Conservation (phyloP, 768 basidiomycete genomes). For the Tricholoma hemisulphureum region DNA sequence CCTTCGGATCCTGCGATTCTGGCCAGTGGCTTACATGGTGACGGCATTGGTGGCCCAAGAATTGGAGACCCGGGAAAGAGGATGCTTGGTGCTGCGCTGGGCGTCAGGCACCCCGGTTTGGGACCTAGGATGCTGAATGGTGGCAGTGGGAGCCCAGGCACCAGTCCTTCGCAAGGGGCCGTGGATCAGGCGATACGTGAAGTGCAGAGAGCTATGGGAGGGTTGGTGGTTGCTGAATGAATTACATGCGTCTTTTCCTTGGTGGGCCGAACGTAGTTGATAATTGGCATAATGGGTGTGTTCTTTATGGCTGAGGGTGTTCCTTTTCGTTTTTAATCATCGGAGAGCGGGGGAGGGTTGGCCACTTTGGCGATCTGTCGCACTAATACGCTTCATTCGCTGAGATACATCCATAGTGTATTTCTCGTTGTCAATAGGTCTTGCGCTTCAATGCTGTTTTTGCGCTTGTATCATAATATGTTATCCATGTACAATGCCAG, state of each 20-base stretch:
- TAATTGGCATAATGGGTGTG: background rate
- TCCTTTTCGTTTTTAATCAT: background rate
- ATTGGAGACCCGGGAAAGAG: slow-evolving; percentile 88
- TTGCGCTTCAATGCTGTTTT: background rate
- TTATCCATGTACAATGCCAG: background rate
- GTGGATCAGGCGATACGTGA: slow-evolving; percentile 62
- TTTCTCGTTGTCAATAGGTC: background rate
- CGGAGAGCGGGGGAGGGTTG: background rate
- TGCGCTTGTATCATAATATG: slow-evolving; percentile 3
- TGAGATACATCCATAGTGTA: slow-evolving; percentile 7
- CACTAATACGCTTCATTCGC: slow-evolving; percentile 3
- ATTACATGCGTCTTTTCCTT: slow-evolving; percentile 8
- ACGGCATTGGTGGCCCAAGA: slow-evolving; percentile 55
- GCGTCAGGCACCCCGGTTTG: slow-evolving; percentile 76
- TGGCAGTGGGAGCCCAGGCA: slow-evolving; percentile 25
- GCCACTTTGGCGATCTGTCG: background rate
- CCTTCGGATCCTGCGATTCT: slow-evolving; percentile 70
- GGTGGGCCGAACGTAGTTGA: background rate
- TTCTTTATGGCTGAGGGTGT: slow-evolving; percentile 1
- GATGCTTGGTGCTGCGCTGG: slow-evolving; percentile 85
- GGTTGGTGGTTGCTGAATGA: slow-evolving; percentile 73
- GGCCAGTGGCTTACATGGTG: slow-evolving; percentile 51
- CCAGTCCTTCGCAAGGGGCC: slow-evolving; percentile 38
- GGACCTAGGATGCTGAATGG: slow-evolving; percentile 57
- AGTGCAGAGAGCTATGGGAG: slow-evolving; percentile 74